These are phyloP conservation scores for Leptographium flavum DNA, from an alignment of 2,329 filamentous ascomycete species.

Conservation along the genomic window DNA sequence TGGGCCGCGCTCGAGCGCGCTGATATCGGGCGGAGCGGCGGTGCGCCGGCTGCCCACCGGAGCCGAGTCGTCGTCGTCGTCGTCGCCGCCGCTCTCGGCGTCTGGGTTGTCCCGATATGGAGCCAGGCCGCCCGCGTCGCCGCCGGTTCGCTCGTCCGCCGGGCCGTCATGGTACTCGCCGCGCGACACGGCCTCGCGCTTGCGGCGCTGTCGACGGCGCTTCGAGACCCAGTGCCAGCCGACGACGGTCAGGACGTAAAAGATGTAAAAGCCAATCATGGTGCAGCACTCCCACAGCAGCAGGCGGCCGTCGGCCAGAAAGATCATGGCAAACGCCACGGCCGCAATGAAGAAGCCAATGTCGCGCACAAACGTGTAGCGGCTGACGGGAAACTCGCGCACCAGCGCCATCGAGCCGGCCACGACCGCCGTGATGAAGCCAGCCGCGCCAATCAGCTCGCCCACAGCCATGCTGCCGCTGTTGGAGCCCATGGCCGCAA, in stretches of 20 bases:
- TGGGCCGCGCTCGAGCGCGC: slow-evolving; percentile 28
- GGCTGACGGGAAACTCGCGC: slow-evolving; percentile 83
- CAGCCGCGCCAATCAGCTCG: slow-evolving; percentile 84
- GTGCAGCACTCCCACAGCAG: slow-evolving; percentile 75
- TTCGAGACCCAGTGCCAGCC: slow-evolving; percentile 80
- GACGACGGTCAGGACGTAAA: slow-evolving; percentile 83
- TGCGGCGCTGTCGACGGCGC: slow-evolving; percentile 42
- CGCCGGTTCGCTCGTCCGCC: not conserved
- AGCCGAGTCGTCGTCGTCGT: slow-evolving; percentile 34
- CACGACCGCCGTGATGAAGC: slow-evolving; percentile 93
- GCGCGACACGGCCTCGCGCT: slow-evolving; percentile 57
- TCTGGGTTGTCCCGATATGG: slow-evolving; percentile 45
- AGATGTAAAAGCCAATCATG: slow-evolving; percentile 84
- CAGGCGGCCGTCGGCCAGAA: slow-evolving; percentile 72
- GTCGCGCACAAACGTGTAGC: slow-evolving; percentile 80
- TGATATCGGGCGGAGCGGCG: slow-evolving; percentile 22
- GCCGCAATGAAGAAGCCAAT: slow-evolving; percentile 85
- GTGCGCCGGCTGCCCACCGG: slow-evolving; percentile 17
- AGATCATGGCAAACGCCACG: slow-evolving; percentile 72
- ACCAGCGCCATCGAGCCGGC: slow-evolving; percentile 95
- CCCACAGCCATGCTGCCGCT: slow-evolving; percentile 95
- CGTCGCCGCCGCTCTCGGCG: slow-evolving; percentile 19
- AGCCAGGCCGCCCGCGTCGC: slow-evolving; percentile 34
- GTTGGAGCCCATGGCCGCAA: slow-evolving; percentile 93
- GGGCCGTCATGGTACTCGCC: slow-evolving; percentile 55